phyloP scores from a whole-genome alignment of 1,284 basidiomycete genomes.

The Coniophora puteana region DNA sequence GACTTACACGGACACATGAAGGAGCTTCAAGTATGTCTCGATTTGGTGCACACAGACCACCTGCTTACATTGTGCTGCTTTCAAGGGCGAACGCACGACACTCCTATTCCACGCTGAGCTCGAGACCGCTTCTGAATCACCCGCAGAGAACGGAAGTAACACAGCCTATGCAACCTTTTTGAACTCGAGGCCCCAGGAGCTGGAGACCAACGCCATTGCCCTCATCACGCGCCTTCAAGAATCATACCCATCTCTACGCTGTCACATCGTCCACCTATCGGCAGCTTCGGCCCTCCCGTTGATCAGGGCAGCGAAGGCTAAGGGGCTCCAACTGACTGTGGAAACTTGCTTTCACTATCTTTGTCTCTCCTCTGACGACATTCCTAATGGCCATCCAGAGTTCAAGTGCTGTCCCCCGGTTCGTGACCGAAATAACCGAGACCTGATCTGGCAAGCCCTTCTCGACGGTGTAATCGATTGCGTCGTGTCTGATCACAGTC shows the following conservation, averaged over 20 bases:
- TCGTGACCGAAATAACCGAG: constrained; percentile 67
- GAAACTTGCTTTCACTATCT: constrained; percentile 97
- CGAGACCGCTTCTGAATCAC: constrained; percentile 33
- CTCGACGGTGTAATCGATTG: constrained; percentile 81
- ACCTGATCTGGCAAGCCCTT: constrained; percentile 77
- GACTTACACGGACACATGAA: constrained; percentile 73
- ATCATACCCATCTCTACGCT: constrained; percentile 65
- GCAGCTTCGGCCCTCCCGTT: constrained; percentile 76
- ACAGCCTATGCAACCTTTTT: constrained; percentile 80
- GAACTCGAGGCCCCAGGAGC: constrained; percentile 70
- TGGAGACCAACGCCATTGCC: constrained; percentile 78
- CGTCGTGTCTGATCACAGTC: constrained; percentile 92
- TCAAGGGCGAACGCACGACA: constrained; percentile 61
- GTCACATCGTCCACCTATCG: constrained; percentile 93
- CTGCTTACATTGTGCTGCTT: neutral
- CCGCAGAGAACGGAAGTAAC: too few species aligned
- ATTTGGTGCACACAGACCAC: neutral
- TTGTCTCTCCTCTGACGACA: constrained; percentile 57
- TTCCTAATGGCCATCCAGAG: constrained; percentile 71
- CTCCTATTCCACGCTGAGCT: constrained; percentile 92
- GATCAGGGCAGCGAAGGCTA: constrained; percentile 63
- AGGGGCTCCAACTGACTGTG: constrained; percentile 72
- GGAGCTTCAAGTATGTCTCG: constrained; percentile 56
- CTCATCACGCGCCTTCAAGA: constrained; percentile 67
- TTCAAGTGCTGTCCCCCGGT: constrained; percentile 98